Evolutionary conservation across 148 eudicot species (phyloP), one percentile per base, ranked within the genome.

Genomic region (Rhododendron henanense): DNA sequence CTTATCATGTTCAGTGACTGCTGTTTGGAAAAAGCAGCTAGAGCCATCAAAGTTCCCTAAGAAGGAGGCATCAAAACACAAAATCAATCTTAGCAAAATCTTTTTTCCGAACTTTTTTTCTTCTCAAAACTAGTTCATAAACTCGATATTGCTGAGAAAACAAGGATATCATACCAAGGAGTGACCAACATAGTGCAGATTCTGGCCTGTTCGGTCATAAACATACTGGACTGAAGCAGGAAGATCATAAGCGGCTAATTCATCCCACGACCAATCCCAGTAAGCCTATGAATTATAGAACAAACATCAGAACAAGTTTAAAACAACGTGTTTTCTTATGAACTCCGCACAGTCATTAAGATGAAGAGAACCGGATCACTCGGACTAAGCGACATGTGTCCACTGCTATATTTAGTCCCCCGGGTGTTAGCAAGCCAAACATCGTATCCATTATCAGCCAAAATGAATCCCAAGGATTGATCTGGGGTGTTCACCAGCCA

Each of bases 221-320:
- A 94, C 92, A 65, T 88, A 91, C 5, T 89, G 84, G 88, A 91
- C 86, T 8, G 87, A 67, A 14, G 98, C 91, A 1, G 95, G 94
- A 78, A 94, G 85, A 81, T 94, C 98, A 77, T 91, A 87, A 13
- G 92, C 88, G 0, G 84, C 94, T 83, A 94, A 74, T 79, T 94
- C 98, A 81, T 94, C 98, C 96, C 94, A 94, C 19, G 96, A 90
- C 98, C 98, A 94, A 77, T 94, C 84, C 98, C 94, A 94, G 86
- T 91, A 94, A 18, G 89, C 94, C 98, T 94, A 65, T 16, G 25
- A 77, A 13, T 45, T 4, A 18, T 2, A 41, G 14, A 23, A 25
- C n/a, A 23, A 10, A 35, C 9, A 79, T 37, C 14, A 81, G 2
- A 81, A 48, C 2, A 28, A 25, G 6, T 25, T 44, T 6, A 37